A percentile compares a stretch with the other conserved stretches of the same genome.
Conservation (phyloP, 768 basidiomycete species). For the Pisolithus orientalis region DNA sequence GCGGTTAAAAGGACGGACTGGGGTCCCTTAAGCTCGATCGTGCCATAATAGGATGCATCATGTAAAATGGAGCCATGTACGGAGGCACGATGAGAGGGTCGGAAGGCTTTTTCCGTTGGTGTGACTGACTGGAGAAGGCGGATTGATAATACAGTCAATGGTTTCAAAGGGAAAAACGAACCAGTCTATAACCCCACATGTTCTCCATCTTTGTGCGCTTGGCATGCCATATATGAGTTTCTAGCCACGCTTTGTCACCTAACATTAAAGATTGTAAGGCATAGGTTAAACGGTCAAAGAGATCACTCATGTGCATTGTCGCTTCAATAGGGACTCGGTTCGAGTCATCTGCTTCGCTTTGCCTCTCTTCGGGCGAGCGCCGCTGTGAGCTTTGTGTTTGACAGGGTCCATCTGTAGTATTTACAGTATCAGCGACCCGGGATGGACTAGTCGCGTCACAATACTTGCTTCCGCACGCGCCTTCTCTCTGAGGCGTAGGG, state of each 20-base stretch:
- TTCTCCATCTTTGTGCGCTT: slow-evolving; percentile 95
- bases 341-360: slow-evolving; percentile 51
- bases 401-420: slow-evolving; percentile 46
- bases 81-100: slow-evolving; percentile 87
- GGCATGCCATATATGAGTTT: slow-evolving; percentile 96
- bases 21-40: slow-evolving; percentile 68
- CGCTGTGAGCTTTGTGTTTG: slow-evolving; percentile 33
- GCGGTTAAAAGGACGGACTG: slow-evolving; percentile 46
- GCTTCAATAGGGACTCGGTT: slow-evolving; percentile 55
- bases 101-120: slow-evolving; percentile 88
- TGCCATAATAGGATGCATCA: slow-evolving; percentile 81
- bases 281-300: not conserved
- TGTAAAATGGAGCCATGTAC: slow-evolving; percentile 81
- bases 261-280: not conserved
- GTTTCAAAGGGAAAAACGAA: slow-evolving; percentile 25
- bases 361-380: slow-evolving; percentile 51
- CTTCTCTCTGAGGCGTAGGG: slow-evolving; percentile 72
- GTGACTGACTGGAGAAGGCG: slow-evolving; percentile 53
- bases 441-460: not conserved
- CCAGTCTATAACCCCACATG: slow-evolving; percentile 88
- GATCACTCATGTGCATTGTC: slow-evolving; percentile 54
- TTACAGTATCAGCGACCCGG: slow-evolving; percentile 23
- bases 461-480: slow-evolving; percentile 71
- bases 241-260: slow-evolving; percentile 91
- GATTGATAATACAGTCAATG: not conserved